Evolutionary conservation across 2,329 filamentous ascomycete species (phyloP).

Genomic region (Neurospora sp.): DNA sequence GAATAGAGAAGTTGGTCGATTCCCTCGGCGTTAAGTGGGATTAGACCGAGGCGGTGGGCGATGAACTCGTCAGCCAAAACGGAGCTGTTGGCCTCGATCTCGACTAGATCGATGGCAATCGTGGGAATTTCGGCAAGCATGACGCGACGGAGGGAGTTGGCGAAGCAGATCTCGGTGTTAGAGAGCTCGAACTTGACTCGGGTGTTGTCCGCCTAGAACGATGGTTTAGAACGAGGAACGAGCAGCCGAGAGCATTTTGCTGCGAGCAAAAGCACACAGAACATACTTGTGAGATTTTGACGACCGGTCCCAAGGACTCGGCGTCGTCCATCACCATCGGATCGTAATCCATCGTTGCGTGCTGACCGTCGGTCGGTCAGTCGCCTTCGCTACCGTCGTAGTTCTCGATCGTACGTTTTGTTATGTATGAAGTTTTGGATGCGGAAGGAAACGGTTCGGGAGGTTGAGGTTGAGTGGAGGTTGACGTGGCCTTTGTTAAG

Average conservation of each 20-base stretch:
- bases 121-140: slow-evolving; percentile 93
- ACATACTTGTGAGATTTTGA: slow-evolving; percentile 50
- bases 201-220: slow-evolving; percentile 59
- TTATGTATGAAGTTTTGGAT: neutral
- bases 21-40: slow-evolving; percentile 78
- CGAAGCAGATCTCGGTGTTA: slow-evolving; percentile 82
- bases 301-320: slow-evolving; percentile 45
- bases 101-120: slow-evolving; percentile 88
- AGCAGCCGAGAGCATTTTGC: neutral
- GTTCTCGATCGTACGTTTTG: neutral
- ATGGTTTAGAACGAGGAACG: slow-evolving; percentile 15
- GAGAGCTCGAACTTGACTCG: slow-evolving; percentile 88
- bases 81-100: slow-evolving; percentile 89
- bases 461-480: neutral
- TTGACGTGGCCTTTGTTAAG: neutral
- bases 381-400: neutral
- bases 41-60: slow-evolving; percentile 79
- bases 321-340: slow-evolving; percentile 51
- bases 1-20: slow-evolving; percentile 77
- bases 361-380: neutral
- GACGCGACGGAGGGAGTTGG: slow-evolving; percentile 82
- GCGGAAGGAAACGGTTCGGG: neutral
- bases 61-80: slow-evolving; percentile 95
- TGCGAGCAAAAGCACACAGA: slow-evolving; percentile 6
- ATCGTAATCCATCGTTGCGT: slow-evolving; percentile 45